Evolutionary conservation across 2,329 filamentous ascomycete genomes (phyloP), one percentile per base, ranked within the genome.

Genomic region (Myriosclerotinia curreyana): DNA sequence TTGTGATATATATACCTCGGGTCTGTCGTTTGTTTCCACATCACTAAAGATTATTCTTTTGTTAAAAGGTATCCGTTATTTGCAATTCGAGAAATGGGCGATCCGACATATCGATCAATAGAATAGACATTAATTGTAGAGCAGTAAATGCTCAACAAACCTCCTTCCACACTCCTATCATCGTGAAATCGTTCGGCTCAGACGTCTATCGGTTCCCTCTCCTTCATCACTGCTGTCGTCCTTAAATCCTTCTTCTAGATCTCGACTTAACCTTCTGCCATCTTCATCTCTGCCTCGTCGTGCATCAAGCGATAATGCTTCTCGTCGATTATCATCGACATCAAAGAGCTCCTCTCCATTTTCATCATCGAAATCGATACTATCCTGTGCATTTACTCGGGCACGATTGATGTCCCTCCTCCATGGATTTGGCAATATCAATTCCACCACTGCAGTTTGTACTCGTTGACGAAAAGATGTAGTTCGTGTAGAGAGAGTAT

Each of bases 171-270:
- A 25, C 17, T 56, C 42, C 42, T 38, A n/a, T 67, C 65, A 64
- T 62, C 58, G 60, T 53, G 56, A 67, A 11, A 60, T 48, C 5
- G 38, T 62, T 40, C 66, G 20, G 12, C 28, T 64, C 15, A 62
- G 31, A 15, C 38, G 60, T 38, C 50, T 60, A 28, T 64, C 54
- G 3, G 28, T 44, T 36, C 62, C 69, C 12, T 70, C 70, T 5
- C 56, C 60, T 34, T 86, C 84, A 46, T 88, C 85, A 64, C 88
- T 86, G 73, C 88, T 90, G 70, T 90, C 87, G 74, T 91, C 88
- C 76, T 85, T 84, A 73, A 91, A 91, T 0, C 87, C 88, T 71
- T 88, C 83, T 74, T 94, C 90, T 60, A 94, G 76, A 70, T 96
- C 92, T 77, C 91, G 81, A 75, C 91, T 94, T 66, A 96, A 72